Base-by-base conservation (phyloP, 805 yeast species). In the Geotrichum ghanense region DNA sequence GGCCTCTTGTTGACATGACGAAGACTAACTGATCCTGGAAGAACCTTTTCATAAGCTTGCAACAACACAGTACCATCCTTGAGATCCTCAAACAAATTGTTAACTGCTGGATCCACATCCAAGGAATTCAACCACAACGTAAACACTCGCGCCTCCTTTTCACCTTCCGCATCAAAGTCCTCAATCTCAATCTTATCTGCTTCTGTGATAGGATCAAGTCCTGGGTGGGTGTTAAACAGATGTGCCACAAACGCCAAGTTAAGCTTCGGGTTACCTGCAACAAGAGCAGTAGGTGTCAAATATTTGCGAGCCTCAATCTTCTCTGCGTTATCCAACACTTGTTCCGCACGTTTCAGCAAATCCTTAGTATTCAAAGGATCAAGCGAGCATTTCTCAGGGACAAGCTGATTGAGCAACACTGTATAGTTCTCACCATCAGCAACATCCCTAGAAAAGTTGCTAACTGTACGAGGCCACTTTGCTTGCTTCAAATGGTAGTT, bases 91-190 rank as follows among this genome's bases (percentile, higher is more conserved):
- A 92, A 92, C 56, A 92, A 70, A 14, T 83, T 79, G 44, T 87
- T 87, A 50, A 92, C 90, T 22, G 96, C 85, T 22, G 97, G 97
- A 52, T 89, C 92, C 14, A 92, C 97, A 55, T 92, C 97, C 58
- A 92, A 74, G 1, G 96, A 87, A 68, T 92, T 92, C 61, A 92
- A 77, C 98, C 98, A 92, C 59, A 92, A 70, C 3, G 98, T 92
- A 69, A 92, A 92, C 10, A 92, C 98, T 65, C 98, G 78, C 2
- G 98, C 98, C 70, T 92, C 98, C 69, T 98, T 84, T 69, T 92
- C 98, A 52, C 98, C 98, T 69, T 92, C 98, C 22, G 98, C 98
- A 63, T 92, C 98, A 60, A 92, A 92, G 56, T 87, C 97, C 70
- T 92, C 98, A 56, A 92, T 86, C 62, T 89, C 97, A 23, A 92